A percentile compares a stretch with the other conserved stretches of the same genome.
Evolutionary conservation across 2,329 filamentous ascomycete genomes (phyloP).

Genomic region (Colletotrichum gloeosporioides): DNA sequence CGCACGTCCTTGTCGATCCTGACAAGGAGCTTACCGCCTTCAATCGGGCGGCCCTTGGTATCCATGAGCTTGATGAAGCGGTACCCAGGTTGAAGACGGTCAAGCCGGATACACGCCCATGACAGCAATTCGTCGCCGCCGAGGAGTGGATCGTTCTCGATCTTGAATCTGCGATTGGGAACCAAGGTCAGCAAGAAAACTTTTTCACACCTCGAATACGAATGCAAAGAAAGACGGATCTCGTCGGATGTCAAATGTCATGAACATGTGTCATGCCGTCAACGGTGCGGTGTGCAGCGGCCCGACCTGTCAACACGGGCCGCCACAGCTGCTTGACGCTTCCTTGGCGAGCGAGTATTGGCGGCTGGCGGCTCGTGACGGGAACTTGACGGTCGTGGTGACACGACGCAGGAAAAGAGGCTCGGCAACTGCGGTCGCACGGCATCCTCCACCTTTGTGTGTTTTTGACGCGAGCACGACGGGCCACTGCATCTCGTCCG

Average conservation of each 20-base stretch:
- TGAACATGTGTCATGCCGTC: background rate
- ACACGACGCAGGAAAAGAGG: background rate
- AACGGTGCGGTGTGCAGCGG: background rate
- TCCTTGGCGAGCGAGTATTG: background rate
- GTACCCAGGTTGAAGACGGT: slow-evolving; percentile 61
- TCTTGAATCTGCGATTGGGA: slow-evolving; percentile 51
- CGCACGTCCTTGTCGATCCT: slow-evolving; percentile 54
- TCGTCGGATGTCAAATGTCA: background rate
- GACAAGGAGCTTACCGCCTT: slow-evolving; percentile 56
- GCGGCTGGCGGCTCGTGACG: background rate
- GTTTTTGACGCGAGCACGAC: background rate
- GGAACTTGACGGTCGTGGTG: background rate
- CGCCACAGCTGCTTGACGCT: background rate
- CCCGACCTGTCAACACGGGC: slow-evolving; percentile 19
- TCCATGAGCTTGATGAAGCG: slow-evolving; percentile 59
- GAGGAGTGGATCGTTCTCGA: slow-evolving; percentile 53
- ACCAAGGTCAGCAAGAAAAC: slow-evolving; percentile 24
- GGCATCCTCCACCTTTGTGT: background rate
- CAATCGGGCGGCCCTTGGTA: slow-evolving; percentile 46
- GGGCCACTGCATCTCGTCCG: background rate
- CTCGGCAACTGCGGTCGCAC: background rate
- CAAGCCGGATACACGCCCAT: slow-evolving; percentile 66
- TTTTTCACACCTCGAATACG: background rate
- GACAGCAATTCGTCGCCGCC: slow-evolving; percentile 47
- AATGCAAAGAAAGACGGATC: background rate